Evolutionary conservation across 202 grass and related monocot species (phyloP).

Genomic region (Schoenoplectus triqueter): DNA sequence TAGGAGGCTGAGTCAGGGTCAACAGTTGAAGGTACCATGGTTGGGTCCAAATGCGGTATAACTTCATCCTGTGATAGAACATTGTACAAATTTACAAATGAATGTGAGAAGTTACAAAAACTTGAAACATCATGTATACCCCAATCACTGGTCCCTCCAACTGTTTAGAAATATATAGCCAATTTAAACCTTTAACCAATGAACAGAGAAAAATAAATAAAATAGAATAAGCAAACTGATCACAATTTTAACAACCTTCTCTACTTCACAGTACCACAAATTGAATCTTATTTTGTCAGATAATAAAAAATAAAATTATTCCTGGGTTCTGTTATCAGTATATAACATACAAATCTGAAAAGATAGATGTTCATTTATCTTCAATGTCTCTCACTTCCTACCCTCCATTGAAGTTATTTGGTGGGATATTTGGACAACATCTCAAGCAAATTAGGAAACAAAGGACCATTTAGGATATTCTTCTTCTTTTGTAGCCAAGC

Average conservation of each 20-base stretch:
- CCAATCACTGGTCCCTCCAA: neutral
- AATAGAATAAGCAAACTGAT: conserved; percentile 4
- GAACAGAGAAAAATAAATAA: neutral
- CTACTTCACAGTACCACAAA: conserved; percentile 10
- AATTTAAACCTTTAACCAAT: too few relatives aligned
- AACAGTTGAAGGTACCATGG: conserved; percentile 83
- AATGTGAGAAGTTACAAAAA: conserved; percentile 21
- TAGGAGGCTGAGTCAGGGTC: conserved; percentile 84
- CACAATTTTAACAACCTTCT: conserved; percentile 8
- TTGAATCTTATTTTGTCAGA: neutral
- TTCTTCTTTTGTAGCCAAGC: neutral
- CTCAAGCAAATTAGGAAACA: neutral
- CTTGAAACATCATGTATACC: conserved; percentile 2
- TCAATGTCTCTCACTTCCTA: neutral
- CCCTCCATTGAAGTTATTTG: neutral
- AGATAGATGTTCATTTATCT: neutral
- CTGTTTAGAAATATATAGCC: neutral
- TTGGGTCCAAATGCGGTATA: conserved; percentile 88
- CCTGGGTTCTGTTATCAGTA: neutral
- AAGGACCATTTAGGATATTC: neutral
- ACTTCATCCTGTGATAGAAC: conserved; percentile 76
- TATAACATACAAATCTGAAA: neutral
- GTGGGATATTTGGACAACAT: neutral
- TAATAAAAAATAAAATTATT: neutral
- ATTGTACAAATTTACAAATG: conserved; percentile 21